Evolutionary conservation across 371 early-diverging fungal genomes (phyloP).

Genomic region (Hamiltosporidium tvaerminnensis): DNA sequence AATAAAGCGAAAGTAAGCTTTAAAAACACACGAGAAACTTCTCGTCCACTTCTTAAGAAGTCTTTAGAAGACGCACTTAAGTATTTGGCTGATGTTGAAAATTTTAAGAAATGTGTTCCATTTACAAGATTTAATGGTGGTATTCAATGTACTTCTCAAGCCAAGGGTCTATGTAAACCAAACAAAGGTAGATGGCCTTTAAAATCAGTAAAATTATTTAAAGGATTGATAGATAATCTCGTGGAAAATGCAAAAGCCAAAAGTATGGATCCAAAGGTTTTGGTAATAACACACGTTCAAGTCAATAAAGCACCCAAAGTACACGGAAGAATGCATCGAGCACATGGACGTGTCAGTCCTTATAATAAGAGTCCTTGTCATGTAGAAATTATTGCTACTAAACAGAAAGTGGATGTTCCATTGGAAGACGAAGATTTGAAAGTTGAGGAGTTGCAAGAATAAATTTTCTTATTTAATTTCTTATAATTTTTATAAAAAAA

Average conservation of each 20-base stretch:
- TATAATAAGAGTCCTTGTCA: slow-evolving; percentile 90
- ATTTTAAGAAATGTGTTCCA: slow-evolving; percentile 86
- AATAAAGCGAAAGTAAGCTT: slow-evolving; percentile 52
- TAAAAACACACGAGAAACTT: slow-evolving; percentile 93
- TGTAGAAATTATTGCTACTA: slow-evolving; percentile 61
- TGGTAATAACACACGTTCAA: slow-evolving; percentile 76
- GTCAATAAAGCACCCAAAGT: slow-evolving; percentile 94
- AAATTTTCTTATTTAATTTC: too few species aligned
- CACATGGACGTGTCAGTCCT: slow-evolving; percentile 87
- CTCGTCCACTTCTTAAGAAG: slow-evolving; percentile 76
- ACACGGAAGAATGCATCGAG: slow-evolving; percentile 88
- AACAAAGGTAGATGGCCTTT: slow-evolving; percentile 95
- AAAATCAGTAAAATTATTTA: slow-evolving; percentile 77
- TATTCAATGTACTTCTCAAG: slow-evolving; percentile 88
- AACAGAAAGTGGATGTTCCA: slow-evolving; percentile 27
- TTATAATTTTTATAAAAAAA: too few species aligned
- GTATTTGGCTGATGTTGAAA: slow-evolving; percentile 81
- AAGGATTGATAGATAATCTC: slow-evolving; percentile 81
- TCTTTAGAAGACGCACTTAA: slow-evolving; percentile 74
- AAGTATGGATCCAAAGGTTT: slow-evolving; percentile 59
- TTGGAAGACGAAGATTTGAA: slow-evolving; percentile 12
- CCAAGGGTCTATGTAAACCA: slow-evolving; percentile 67
- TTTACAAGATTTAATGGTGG: slow-evolving; percentile 90
- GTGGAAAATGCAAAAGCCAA: slow-evolving; percentile 83
- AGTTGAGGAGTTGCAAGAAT: too few species aligned